Conservation (phyloP, 2,329 filamentous ascomycete species). For the Plenodomus lindquistii region DNA sequence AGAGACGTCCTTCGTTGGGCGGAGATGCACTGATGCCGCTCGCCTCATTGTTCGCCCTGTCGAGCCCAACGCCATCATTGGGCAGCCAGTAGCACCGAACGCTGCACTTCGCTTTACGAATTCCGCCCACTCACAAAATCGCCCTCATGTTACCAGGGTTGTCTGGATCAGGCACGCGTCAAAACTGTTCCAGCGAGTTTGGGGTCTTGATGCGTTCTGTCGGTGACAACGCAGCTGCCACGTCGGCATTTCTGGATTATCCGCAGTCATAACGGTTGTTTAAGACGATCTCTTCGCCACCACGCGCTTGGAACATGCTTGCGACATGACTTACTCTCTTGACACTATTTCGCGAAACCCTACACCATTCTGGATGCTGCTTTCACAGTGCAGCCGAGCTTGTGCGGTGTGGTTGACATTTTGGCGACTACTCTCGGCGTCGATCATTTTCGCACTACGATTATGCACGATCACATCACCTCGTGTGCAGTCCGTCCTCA, state of each 20-base stretch:
- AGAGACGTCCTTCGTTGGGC: slow-evolving; percentile 23
- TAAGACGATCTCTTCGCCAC: slow-evolving; percentile 36
- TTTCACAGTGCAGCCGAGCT: slow-evolving; percentile 5
- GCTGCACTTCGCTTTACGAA: slow-evolving; percentile 13
- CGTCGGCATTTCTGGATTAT: slow-evolving; percentile 15
- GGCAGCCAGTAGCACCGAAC: slow-evolving; percentile 27
- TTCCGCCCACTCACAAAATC: slow-evolving; percentile 8
- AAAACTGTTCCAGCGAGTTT: slow-evolving; percentile 9
- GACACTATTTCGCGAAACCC: slow-evolving; percentile 2
- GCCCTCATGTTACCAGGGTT: slow-evolving; percentile 6
- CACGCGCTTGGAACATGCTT: slow-evolving; percentile 3
- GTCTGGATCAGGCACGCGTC: slow-evolving; percentile 7
- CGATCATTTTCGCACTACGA: slow-evolving; percentile 18
- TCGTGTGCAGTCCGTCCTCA: slow-evolving; percentile 4
- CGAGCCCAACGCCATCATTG: slow-evolving; percentile 31
- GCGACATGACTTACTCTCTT: slow-evolving; percentile 6
- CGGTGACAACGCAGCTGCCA: slow-evolving; percentile 23
- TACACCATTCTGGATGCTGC: slow-evolving; percentile 1
- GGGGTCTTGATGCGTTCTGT: slow-evolving; percentile 6
- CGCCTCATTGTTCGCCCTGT: slow-evolving; percentile 36
- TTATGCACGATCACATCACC: slow-evolving; percentile 6
- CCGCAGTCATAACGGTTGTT: slow-evolving; percentile 9
- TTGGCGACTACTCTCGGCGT: slow-evolving; percentile 15
- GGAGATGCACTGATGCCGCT: slow-evolving; percentile 30
- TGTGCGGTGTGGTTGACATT: slow-evolving; percentile 5